Base-by-base conservation (phyloP, 139 green algal species). In the Ostreobium quekettii region DNA sequence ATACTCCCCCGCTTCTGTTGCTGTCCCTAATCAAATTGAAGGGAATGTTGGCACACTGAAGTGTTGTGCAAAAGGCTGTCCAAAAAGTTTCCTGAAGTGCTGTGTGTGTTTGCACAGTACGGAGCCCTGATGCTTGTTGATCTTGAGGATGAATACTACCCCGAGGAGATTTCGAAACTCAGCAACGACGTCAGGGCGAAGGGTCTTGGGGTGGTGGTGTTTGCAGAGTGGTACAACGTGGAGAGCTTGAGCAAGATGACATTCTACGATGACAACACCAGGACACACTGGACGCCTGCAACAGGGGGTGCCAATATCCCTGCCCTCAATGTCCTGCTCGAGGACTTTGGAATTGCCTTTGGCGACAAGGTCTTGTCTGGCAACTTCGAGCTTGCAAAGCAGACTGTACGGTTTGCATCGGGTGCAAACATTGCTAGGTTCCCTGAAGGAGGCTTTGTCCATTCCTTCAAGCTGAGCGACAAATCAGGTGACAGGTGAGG, bases 261-360 rank as follows among this genome's bases (percentile, higher is more conserved):
- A 11, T 98, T 99, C 78, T 98, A 95, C 73, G 94, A 99, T 66
- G 94, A 99, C 85, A 99, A 99, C 85, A 99, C 94, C 0, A 84
- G 92, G 64, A 84, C 61, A 69, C 93, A 85, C 85, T 96, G 90
- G 89, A 85, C 83, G 22, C 87, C 89, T 1, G 81, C 79, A 36
- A 89, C 82, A 26, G 93, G 93, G 22, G 94, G 94, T 11, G 84
- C 85, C n/a, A 97, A 99, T 72, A 79, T 99, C 33, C 94, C 94
- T 11, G 94, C 90, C 0, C 70, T 99, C 6, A 99, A 99, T 74
- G 90, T 97, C 36, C 74, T 99, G 67, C 82, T 99, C 47, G 70
- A 64, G 8, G 80, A 81, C 0, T 95, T 88, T 65, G 84, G 82
- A 3, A 83, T 93, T 26, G 84, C 80, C 2, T 88, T 98, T 29